Evolutionary conservation across 495 filamentous ascomycete genomes (phyloP).

Genomic region (Xanthoparmelia taractica): DNA sequence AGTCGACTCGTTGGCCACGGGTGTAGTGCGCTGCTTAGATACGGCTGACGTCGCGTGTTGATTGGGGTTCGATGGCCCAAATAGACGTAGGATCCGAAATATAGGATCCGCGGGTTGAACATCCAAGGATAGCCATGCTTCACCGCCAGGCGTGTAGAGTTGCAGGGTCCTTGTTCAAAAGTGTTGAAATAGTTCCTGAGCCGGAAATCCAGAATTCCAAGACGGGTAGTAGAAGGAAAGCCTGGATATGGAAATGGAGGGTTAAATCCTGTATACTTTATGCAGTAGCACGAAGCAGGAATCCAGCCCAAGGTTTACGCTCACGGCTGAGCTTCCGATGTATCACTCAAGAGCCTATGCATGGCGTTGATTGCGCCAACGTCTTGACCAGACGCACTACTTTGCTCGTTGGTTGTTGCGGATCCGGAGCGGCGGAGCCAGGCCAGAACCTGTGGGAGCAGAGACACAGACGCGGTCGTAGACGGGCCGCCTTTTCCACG

Average conservation of each 20-base stretch:
- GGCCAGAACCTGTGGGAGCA: slow-evolving; percentile 18
- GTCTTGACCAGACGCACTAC: slow-evolving; percentile 7
- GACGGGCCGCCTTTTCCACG: not conserved
- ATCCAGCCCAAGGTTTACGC: not conserved
- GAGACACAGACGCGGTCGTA: not conserved
- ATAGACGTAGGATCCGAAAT: not conserved
- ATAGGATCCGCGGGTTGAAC: not conserved
- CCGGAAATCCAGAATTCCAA: too few species aligned
- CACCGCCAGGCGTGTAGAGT: not conserved
- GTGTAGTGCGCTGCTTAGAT: not conserved
- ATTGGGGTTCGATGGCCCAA: not conserved
- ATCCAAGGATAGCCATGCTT: not conserved
- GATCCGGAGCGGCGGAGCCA: slow-evolving; percentile 15
- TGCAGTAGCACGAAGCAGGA: not conserved
- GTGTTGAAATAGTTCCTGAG: not conserved
- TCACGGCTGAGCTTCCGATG: slow-evolving; percentile 6
- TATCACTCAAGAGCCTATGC: slow-evolving; percentile 12
- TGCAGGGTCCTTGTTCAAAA: not conserved
- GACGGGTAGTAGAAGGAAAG: not conserved
- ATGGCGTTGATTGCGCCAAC: slow-evolving; percentile 9
- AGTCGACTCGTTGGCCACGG: not conserved
- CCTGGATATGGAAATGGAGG: not conserved
- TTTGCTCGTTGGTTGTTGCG: not conserved
- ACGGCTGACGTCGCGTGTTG: not conserved
- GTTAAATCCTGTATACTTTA: not conserved